These are phyloP conservation scores for Trametes hirsuta DNA, from an alignment of 1,284 basidiomycete genomes.

Conservation along the genomic window DNA sequence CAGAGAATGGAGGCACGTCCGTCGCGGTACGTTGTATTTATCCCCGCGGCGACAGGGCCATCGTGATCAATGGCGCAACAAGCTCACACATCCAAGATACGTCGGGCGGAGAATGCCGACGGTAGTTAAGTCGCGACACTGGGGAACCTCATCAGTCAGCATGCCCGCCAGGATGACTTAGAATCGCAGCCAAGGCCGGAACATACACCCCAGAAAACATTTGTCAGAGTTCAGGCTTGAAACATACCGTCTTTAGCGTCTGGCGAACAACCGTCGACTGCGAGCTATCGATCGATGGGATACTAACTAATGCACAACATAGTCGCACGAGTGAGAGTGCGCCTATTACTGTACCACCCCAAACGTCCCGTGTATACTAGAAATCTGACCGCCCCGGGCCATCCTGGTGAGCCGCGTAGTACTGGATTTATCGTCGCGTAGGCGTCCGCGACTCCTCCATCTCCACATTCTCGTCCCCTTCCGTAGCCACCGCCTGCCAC, in stretches of 20 bases:
- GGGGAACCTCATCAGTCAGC: slow-evolving; percentile 14
- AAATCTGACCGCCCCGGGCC: too few species aligned
- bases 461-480: slow-evolving; percentile 70
- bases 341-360: not conserved
- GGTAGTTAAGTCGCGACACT: slow-evolving; percentile 18
- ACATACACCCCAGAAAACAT: not conserved
- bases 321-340: too few species aligned
- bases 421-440: slow-evolving; percentile 11
- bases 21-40: slow-evolving; percentile 15
- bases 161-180: not conserved
- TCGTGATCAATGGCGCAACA: slow-evolving; percentile 26
- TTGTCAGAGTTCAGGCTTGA: too few species aligned
- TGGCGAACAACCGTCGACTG: too few species aligned
- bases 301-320: too few species aligned
- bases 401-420: not conserved
- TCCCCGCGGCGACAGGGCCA: slow-evolving; percentile 15
- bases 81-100: slow-evolving; percentile 15
- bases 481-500: slow-evolving; percentile 77
- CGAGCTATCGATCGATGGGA: too few species aligned
- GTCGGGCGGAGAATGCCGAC: slow-evolving; percentile 17
- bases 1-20: not conserved
- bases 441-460: slow-evolving; percentile 47
- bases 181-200: not conserved
- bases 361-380: not conserved
- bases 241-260: too few species aligned